Percentiles rank a stretch among this genome's conserved stretches.
phyloP scores from a whole-genome alignment of 2,329 filamentous ascomycete genomes.

The Diaporthe longicolla region DNA sequence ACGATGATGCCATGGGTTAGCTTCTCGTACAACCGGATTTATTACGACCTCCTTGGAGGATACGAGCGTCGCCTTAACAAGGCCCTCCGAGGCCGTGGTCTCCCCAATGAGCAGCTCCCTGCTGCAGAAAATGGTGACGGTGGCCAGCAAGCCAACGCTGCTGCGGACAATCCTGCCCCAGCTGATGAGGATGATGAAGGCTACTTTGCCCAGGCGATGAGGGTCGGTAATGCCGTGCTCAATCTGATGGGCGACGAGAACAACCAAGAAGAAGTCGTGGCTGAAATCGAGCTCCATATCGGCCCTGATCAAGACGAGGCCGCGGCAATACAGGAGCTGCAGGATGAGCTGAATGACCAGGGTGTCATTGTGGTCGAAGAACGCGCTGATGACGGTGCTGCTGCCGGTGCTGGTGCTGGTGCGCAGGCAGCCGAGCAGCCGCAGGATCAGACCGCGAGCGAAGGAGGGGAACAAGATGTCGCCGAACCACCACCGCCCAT shows the following conservation, averaged over 20 bases:
- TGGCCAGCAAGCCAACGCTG: constrained; percentile 35
- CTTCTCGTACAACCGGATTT: constrained; percentile 59
- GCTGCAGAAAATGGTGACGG: constrained; percentile 36
- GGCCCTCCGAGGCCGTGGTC: constrained; percentile 56
- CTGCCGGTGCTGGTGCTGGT: neutral
- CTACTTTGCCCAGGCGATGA: constrained; percentile 42
- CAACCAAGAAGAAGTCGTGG: constrained; percentile 46
- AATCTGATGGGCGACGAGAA: constrained; percentile 53
- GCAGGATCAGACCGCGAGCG: constrained; percentile 32
- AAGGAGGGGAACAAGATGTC: constrained; percentile 18
- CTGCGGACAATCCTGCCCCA: constrained; percentile 33
- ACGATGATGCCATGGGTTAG: constrained; percentile 62
- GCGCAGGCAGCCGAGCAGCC: constrained; percentile 25
- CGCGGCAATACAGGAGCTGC: constrained; percentile 44
- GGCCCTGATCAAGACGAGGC: constrained; percentile 52
- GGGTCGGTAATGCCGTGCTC: constrained; percentile 46
- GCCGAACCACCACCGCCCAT: constrained; percentile 37
- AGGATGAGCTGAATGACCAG: constrained; percentile 48
- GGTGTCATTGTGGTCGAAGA: constrained; percentile 36
- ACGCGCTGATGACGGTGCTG: constrained; percentile 11
- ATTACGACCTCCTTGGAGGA: constrained; percentile 61
- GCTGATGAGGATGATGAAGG: constrained; percentile 47
- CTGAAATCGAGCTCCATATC: constrained; percentile 48
- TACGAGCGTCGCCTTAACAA: constrained; percentile 65
- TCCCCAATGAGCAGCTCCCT: constrained; percentile 44